Percentiles rank a stretch among this genome's conserved stretches.
Conservation (phyloP, 192 early-diverging fungal genomes). For the Endogone sp. region DNA sequence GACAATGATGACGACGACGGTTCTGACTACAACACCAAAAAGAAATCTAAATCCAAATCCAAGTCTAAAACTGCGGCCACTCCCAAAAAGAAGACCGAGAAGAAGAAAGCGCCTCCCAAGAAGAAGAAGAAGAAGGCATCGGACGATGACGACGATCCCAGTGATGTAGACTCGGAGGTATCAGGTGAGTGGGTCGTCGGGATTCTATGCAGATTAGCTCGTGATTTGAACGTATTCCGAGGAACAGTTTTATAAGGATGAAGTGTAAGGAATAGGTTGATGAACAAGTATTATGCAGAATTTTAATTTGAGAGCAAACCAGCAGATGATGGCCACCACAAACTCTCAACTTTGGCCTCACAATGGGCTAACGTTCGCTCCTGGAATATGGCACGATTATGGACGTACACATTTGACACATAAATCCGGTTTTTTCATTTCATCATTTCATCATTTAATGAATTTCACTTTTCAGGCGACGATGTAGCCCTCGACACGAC, state of each 20-base stretch:
- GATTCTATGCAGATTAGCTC: not conserved
- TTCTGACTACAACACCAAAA: not conserved
- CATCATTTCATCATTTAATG: no score
- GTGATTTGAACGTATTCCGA: not conserved
- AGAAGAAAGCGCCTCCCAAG: conserved; percentile 1
- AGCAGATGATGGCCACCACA: no score
- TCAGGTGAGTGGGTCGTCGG: conserved; percentile 27
- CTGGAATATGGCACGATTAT: no score
- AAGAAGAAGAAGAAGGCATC: conserved; percentile 13
- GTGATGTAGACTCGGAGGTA: conserved; percentile 35
- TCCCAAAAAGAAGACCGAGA: not conserved
- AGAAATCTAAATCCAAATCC: conserved; percentile 1
- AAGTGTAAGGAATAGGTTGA: no score
- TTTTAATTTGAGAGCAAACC: no score
- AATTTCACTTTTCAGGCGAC: conserved; percentile 50
- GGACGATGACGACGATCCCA: conserved; percentile 26
- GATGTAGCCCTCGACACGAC: conserved; percentile 50
- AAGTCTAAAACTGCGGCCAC: conserved; percentile 1
- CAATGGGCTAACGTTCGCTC: no score
- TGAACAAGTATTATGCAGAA: no score
- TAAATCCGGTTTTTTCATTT: no score
- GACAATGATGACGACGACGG: not conserved
- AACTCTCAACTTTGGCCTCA: no score
- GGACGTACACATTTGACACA: no score
- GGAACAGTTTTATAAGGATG: not conserved